Conservation (phyloP, 1,284 basidiomycete species). For the Fomes fomentarius region DNA sequence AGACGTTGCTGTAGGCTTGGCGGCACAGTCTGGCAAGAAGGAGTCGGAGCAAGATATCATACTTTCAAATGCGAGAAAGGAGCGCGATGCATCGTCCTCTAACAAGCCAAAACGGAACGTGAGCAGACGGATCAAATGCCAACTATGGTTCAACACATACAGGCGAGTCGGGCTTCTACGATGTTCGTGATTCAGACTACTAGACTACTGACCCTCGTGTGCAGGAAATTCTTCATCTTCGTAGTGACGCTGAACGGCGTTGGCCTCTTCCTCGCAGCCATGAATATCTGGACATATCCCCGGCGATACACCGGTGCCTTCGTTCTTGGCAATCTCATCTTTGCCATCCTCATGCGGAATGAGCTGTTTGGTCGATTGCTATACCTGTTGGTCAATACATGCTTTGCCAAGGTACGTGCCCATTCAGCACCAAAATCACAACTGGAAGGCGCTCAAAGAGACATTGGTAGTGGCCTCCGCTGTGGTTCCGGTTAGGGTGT, state of each 20-base stretch:
- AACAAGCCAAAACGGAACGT: slow-evolving; percentile 30
- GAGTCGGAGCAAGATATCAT: slow-evolving; percentile 20
- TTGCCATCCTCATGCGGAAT: slow-evolving; percentile 47
- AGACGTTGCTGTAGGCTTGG: slow-evolving; percentile 17
- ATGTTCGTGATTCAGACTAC: not conserved
- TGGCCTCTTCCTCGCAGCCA: slow-evolving; percentile 52
- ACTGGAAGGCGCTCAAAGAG: too few relatives aligned
- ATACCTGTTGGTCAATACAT: slow-evolving; percentile 58
- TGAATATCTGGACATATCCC: slow-evolving; percentile 60
- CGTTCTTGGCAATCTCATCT: slow-evolving; percentile 53
- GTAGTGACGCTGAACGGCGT: slow-evolving; percentile 54
- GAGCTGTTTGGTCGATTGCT: slow-evolving; percentile 64
- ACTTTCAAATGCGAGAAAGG: slow-evolving; percentile 25
- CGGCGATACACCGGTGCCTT: slow-evolving; percentile 60
- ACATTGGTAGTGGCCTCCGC: slow-evolving; percentile 72
- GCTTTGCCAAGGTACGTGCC: slow-evolving; percentile 60
- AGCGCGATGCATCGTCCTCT: slow-evolving; percentile 15
- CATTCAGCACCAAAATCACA: too few relatives aligned
- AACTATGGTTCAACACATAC: slow-evolving; percentile 70
- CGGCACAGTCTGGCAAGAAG: slow-evolving; percentile 19
- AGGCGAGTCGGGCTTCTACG: slow-evolving; percentile 39
- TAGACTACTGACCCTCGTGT: not conserved
- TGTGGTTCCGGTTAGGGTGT: slow-evolving; percentile 60
- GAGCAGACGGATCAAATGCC: slow-evolving; percentile 51
- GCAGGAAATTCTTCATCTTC: slow-evolving; percentile 64